phyloP scores from a whole-genome alignment of 2,329 filamentous ascomycete species.

The Calonectria naviculata region DNA sequence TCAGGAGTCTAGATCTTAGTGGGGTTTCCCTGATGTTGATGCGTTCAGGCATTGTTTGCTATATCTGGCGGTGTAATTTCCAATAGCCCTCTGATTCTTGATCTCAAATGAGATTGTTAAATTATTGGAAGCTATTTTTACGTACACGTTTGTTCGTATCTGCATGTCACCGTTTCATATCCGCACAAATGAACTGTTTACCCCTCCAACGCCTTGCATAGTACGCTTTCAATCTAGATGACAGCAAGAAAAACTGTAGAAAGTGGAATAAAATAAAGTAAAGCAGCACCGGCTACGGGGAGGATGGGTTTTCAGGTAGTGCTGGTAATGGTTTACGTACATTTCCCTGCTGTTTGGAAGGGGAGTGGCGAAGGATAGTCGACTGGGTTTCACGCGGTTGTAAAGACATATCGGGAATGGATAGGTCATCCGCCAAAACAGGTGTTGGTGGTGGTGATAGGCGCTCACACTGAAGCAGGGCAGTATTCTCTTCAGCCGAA shows the following conservation, averaged over 20 bases:
- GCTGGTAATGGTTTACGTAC: constrained; percentile 57
- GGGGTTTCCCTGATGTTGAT: constrained; percentile 24
- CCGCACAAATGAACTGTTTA: neutral
- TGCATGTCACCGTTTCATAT: neutral
- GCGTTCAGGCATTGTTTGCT: constrained; percentile 31
- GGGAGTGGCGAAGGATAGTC: constrained; percentile 24
- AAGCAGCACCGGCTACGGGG: constrained; percentile 22
- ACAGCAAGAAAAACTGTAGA: neutral
- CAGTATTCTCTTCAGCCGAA: constrained; percentile 20
- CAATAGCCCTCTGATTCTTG: constrained; percentile 32
- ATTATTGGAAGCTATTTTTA: constrained; percentile 7
- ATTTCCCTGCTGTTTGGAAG: constrained; percentile 34
- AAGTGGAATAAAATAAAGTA: neutral
- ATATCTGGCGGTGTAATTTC: constrained; percentile 34
- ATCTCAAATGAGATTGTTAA: constrained; percentile 25
- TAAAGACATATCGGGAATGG: constrained; percentile 19
- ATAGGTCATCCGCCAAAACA: constrained; percentile 26
- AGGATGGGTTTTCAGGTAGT: constrained; percentile 51
- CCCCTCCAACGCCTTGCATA: neutral
- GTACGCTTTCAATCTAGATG: neutral
- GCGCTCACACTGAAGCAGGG: constrained; percentile 32
- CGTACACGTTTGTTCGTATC: neutral
- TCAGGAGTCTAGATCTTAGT: constrained; percentile 24
- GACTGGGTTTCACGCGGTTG: constrained; percentile 25
- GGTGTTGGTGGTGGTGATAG: constrained; percentile 43